These are phyloP conservation scores for Suhomyces chickasaworum DNA, from an alignment of 1,139 yeast species.

Conservation along the genomic window DNA sequence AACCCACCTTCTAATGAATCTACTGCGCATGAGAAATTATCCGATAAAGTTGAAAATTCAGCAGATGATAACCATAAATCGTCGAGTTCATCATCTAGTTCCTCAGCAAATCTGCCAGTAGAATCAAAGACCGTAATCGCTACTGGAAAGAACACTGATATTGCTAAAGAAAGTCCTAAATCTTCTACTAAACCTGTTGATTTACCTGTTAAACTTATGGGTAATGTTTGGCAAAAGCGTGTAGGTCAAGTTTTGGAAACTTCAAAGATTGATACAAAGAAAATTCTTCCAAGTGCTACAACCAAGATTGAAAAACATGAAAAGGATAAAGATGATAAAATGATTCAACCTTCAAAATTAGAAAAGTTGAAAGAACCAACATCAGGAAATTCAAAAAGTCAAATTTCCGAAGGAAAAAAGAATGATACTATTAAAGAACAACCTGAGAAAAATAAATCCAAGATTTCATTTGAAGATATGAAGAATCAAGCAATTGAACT, in stretches of 20 bases:
- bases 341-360: too few species aligned
- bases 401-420: not conserved
- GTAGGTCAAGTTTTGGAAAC: not conserved
- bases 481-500: not conserved
- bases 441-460: not conserved
- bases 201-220: not conserved
- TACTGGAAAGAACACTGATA: not conserved
- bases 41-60: not conserved
- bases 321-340: too few species aligned
- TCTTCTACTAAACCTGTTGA: not conserved
- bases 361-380: too few species aligned
- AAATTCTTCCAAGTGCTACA: not conserved
- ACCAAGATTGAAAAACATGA: not conserved
- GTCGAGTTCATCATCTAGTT: not conserved
- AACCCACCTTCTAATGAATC: not conserved
- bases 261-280: not conserved
- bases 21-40: not conserved
- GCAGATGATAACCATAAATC: not conserved
- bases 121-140: not conserved
- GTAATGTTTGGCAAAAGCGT: not conserved
- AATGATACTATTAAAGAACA: not conserved
- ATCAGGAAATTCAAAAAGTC: not conserved
- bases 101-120: not conserved
- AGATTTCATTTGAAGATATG: not conserved
- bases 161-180: not conserved